Evolutionary conservation across 2,329 filamentous ascomycete species (phyloP).

Genomic region (Oidium heveae): DNA sequence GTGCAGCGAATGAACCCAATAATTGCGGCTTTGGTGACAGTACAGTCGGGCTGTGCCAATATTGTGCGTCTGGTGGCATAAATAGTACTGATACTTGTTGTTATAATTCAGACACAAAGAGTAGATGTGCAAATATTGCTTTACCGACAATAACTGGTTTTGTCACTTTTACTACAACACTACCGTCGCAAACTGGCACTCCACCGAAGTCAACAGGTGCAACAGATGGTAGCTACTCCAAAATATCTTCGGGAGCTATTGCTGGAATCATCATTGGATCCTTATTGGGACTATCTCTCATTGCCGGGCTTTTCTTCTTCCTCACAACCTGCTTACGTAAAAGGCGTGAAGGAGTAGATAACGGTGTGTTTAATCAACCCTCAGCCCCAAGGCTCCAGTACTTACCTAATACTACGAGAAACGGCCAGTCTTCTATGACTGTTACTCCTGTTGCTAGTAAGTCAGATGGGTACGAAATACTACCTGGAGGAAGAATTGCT

Average conservation of each 20-base stretch:
- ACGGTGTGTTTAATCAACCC: conserved; percentile 73
- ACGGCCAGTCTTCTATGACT: conserved; percentile 19
- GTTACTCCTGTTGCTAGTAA: conserved; percentile 17
- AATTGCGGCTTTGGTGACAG: conserved; percentile 67
- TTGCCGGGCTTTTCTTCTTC: conserved; percentile 44
- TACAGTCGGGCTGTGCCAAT: conserved; percentile 57
- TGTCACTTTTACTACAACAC: conserved; percentile 30
- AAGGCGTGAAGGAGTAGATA: conserved; percentile 32
- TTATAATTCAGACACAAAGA: conserved; percentile 51
- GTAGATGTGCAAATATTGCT: conserved; percentile 47
- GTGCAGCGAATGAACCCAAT: conserved; percentile 51
- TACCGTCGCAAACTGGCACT: conserved; percentile 14
- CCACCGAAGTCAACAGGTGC: conserved; percentile 5
- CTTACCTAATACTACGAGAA: conserved; percentile 19
- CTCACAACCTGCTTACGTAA: conserved; percentile 23
- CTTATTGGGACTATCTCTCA: conserved; percentile 40
- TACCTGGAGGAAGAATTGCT: conserved; percentile 73
- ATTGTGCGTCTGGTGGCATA: conserved; percentile 57
- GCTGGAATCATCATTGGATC: conserved; percentile 76
- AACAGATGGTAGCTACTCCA: conserved; percentile 9
- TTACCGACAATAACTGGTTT: conserved; percentile 52
- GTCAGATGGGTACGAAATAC: conserved; percentile 37
- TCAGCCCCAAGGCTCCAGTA: conserved; percentile 24
- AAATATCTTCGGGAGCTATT: conserved; percentile 63
- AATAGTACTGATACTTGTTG: conserved; percentile 95